Conservation (phyloP, 176 grass and related monocot species). For the Oryza nivara region DNA sequence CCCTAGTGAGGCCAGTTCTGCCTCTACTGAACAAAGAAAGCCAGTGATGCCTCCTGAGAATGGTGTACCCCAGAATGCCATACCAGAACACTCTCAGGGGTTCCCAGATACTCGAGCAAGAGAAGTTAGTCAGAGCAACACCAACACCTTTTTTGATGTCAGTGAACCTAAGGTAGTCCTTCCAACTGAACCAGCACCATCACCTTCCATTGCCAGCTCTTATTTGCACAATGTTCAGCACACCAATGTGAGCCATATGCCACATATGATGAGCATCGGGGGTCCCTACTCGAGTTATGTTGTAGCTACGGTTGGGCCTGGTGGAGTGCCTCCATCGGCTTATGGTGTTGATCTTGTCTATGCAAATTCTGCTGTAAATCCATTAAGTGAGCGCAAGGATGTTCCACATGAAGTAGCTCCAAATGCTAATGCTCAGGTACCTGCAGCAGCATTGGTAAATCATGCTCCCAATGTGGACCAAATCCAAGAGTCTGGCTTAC, state of each 20-base stretch:
- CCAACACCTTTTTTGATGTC: slow-evolving; percentile 56
- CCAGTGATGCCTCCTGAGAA: slow-evolving; percentile 38
- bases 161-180: slow-evolving; percentile 54
- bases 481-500: slow-evolving; percentile 49
- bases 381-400: slow-evolving; percentile 56
- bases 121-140: slow-evolving; percentile 46
- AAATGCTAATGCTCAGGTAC: slow-evolving; percentile 48
- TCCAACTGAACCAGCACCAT: slow-evolving; percentile 48
- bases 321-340: slow-evolving; percentile 41
- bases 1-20: slow-evolving; percentile 39
- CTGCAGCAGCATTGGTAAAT: slow-evolving; percentile 40
- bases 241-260: slow-evolving; percentile 54
- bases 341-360: slow-evolving; percentile 66
- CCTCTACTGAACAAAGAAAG: slow-evolving; percentile 52
- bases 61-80: slow-evolving; percentile 53
- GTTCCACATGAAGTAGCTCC: slow-evolving; percentile 45
- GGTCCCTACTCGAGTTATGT: slow-evolving; percentile 62
- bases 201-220: slow-evolving; percentile 52
- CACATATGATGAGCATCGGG: slow-evolving; percentile 61
- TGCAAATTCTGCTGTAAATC: slow-evolving; percentile 50
- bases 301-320: slow-evolving; percentile 51
- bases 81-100: slow-evolving; percentile 37
- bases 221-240: slow-evolving; percentile 70
- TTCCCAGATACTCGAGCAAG: slow-evolving; percentile 37
- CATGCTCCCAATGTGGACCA: slow-evolving; percentile 56